These are phyloP conservation scores for Coniophora puteana DNA, from an alignment of 1,284 basidiomycete species.

Conservation along the genomic window DNA sequence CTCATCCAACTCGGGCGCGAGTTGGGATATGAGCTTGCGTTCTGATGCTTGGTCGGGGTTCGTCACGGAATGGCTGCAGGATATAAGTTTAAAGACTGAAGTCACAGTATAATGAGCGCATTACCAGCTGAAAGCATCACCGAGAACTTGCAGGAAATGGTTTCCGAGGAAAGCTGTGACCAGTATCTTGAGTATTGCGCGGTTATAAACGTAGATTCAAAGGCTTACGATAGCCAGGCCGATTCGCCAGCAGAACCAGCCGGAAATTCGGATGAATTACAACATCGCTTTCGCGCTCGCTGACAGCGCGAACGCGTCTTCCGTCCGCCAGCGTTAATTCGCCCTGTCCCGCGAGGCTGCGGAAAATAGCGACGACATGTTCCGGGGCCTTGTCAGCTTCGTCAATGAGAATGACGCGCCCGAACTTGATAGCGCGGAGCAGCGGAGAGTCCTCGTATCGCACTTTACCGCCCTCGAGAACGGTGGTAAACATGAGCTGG, in stretches of 20 bases:
- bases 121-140: slow-evolving; percentile 57
- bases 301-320: slow-evolving; percentile 44
- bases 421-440: slow-evolving; percentile 54
- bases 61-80: slow-evolving; percentile 50
- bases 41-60: slow-evolving; percentile 65
- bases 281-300: slow-evolving; percentile 49
- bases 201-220: background rate
- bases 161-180: slow-evolving; percentile 63
- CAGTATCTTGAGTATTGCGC: background rate
- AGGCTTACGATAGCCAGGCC: slow-evolving; percentile 69
- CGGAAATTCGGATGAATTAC: slow-evolving; percentile 60
- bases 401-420: slow-evolving; percentile 61
- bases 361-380: slow-evolving; percentile 66
- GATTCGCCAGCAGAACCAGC: slow-evolving; percentile 59
- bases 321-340: slow-evolving; percentile 62
- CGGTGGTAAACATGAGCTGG: slow-evolving; percentile 65
- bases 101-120: background rate
- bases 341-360: slow-evolving; percentile 59
- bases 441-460: slow-evolving; percentile 62
- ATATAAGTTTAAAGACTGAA: background rate
- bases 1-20: slow-evolving; percentile 55
- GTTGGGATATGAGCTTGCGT: slow-evolving; percentile 49
- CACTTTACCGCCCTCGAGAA: slow-evolving; percentile 52
- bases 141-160: slow-evolving; percentile 66
- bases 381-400: slow-evolving; percentile 71